Evolutionary conservation across 371 early-diverging fungal genomes (phyloP), one percentile per base, ranked within the genome.

Genomic region (Mortierella sp.): DNA sequence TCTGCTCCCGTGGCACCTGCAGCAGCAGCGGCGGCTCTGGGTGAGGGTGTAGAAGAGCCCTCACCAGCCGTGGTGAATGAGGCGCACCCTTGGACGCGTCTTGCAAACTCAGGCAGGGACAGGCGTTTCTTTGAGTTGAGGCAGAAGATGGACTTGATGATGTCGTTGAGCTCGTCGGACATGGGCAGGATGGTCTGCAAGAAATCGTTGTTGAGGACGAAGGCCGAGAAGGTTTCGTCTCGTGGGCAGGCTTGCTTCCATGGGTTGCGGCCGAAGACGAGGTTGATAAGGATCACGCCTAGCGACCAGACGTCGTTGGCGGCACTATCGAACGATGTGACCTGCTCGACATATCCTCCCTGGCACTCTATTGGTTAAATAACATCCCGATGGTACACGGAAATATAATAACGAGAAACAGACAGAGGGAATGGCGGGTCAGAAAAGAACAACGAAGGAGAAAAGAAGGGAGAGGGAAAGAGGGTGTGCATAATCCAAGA

Each of bases 231-330:
- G 24, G 95, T 92, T 14, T 94, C 94, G 76, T 96, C 97, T 7
- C 91, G 83, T 10, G 91, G 76, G 78, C 90, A 92, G 24, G 97
- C 96, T 70, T 94, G 93, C 75, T 92, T 92, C 97, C 97, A 96
- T n/a, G 96, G 96, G 83, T 96, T 96, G 48, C 95, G 90, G 32
- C 95, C 94, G 51, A 94, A 92, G 49, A 93, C 90, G 44, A 96
- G 88, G 80, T 95, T 96, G 88, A 96, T 92, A 72, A 96, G 90
- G 58, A 97, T 93, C 44, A 97, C 92, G 27, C 97, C 97, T 32
- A 96, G 83, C 14, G 95, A 92, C 96, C 96, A 96, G 27, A 96
- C 92, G 82, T 97, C 97, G 82, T 95, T 96, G 49, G 96, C 91
- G 7, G 94, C 94, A n/a, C 95, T 93, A 8, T 91, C 91, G 71